Base-by-base conservation (phyloP, 768 basidiomycete genomes). In the Dentipellis fragilis region DNA sequence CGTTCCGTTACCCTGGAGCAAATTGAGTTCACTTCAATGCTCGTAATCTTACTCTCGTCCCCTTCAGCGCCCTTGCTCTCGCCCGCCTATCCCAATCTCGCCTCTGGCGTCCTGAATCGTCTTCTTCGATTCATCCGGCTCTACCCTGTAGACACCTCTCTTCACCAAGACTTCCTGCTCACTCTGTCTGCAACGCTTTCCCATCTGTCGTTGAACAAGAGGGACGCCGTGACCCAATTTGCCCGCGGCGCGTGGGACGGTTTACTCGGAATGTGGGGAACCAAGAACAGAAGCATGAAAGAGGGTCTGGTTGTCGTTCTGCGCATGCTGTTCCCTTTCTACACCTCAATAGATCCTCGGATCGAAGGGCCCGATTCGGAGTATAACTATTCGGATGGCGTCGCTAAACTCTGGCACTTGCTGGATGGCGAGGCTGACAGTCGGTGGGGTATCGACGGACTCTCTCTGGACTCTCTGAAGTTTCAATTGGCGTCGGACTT, bases 301-400 rank as follows among this genome's bases (percentile, higher is more conserved):
- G 93, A 94, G 67, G 79, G 82, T 46, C 72, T 97, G 16, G 73
- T 93, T 29, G 76, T 84, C n/a, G 75, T 89, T 21, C 69, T 96
- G 17, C 80, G 80, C 16, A 72, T 76, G 12, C 72, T 96, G 3
- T 79, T 94, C 45, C 89, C 89, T 0, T 93, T 84, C 66, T 68
- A 88, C 50, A 76, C 76, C 0, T 70, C 74, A 35, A 69, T 7
- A 45, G 54, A 5, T 51, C 57, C 10, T 49, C 48, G 55, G 40
- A 19, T 39, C 29, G 39, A 54, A n/a, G 58, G 56, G 16, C 64
- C 63, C 10, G 56, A 66, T n/a, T 58, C 66, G 11, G 62, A 64
- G 34, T 71, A 73, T 51, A 70, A 76, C 50, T 75, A 75, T 66
- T 71, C 67, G 14, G 75, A 75, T 21, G 76, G 77, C 12, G 67